Base-by-base conservation (phyloP, 164 flowering plant species). In the Nymphaea thermarum region DNA sequence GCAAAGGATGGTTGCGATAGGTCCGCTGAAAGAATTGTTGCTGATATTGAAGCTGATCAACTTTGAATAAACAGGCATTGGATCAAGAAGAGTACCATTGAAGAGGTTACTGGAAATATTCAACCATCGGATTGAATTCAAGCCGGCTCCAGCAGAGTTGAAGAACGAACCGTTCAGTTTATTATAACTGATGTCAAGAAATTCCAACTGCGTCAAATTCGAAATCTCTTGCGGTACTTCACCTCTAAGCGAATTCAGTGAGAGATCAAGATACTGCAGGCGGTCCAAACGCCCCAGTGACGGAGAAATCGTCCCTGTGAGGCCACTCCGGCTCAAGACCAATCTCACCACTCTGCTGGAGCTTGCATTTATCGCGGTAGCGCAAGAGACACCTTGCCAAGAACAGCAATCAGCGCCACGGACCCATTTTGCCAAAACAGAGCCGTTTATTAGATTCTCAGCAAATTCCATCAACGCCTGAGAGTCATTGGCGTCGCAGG, bases 111-210 rank as follows among this genome's bases (percentile, higher is more conserved):
- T 60, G 15, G 71, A 73, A 43, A 76, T 53, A 57, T 76, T 66
- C 8, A 76, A 55, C 10, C 60, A 17, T 36, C 59, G 65, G 25
- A 70, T 47, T n/a, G 75, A 60, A 7, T 62, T 72, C 12, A 72
- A 44, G 51, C 69, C 62, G 10, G 10, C 25, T 55, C 68, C 60
- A 15, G 12, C 17, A 15, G 41, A 44, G 12, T 5, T 5, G 1
- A 71, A 66, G 57, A 72, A 51, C 2, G 44, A 55, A 10, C 72
- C 75, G 12, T 42, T 53, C 43, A 66, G 69, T 5, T 66, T 6
- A 60, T 77, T 77, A 3, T 63, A 7, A 65, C 79, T 73, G 70
- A 73, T 65, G 66, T 77, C 79, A 11, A 77, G 67, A 17, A 65
- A 63, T 41, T 71, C 55, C 65, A 77, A 68, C 7, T 68, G 64